Base-by-base conservation (phyloP, 805 yeast species). In the Saturnispora serradocipensis region DNA sequence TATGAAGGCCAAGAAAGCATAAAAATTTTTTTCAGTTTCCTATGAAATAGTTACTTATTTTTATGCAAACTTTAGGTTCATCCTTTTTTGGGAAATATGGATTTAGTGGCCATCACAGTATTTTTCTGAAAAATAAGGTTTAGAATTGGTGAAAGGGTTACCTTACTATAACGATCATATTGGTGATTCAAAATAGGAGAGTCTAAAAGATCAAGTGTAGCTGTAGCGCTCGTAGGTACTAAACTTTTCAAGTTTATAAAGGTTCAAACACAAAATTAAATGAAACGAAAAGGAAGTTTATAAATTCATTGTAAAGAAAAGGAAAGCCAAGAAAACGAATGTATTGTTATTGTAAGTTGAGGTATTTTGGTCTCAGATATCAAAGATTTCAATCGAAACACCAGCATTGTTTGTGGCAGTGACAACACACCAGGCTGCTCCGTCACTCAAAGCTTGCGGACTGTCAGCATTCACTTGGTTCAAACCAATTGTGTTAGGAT, bases 371-470 rank as follows among this genome's bases (percentile, higher is more conserved):
- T 30, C 13, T 55, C 52, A 61, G 13, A 63, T 45, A 39, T 65
- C 73, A 59, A 88, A 88, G 3, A 88, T 83, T 67, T 86, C 95
- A 61, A 88, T 80, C 51, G 72, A 76, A 36, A 91, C 95, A 50
- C 72, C 73, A 36, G 86, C 72, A 50, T 77, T 75, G 58, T 79
- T 75, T 44, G 69, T 67, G 35, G 88, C 95, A 44, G 95, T 87
- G 47, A 87, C 84, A 49, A 88, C 85, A 75, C 96, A 88, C 77
- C 77, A 88, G n/a, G 77, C 74, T 40, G 84, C 95, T 57, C 82
- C 87, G 46, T 61, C 64, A 45, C 65, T 58, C 38, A 64, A 59
- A 6, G 63, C 66, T 46, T 55, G 57, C 42, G 54, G 56, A n/a
- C 60, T 59, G 54, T 81, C 80, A 45, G 67, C 61, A 30, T 75